Percentiles rank a stretch among this genome's conserved stretches.
Conservation (phyloP, 2,329 filamentous ascomycete genomes). For the Aureobasidium sp. region DNA sequence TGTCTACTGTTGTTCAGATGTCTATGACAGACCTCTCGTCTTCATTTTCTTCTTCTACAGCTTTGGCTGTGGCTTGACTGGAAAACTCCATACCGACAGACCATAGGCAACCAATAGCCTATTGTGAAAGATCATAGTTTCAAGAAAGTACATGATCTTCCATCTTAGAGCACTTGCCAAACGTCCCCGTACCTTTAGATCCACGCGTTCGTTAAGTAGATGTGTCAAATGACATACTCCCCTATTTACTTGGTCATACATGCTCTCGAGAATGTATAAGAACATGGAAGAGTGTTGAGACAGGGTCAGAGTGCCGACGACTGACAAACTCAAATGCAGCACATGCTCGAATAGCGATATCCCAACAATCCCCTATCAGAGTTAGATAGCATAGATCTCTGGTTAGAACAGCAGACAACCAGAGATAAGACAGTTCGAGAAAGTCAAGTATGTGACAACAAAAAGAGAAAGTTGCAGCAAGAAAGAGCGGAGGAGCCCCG, state of each 20-base stretch:
- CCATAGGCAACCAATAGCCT: no score
- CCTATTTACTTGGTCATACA: not conserved
- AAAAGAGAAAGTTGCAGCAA: not conserved
- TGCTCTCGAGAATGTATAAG: not conserved
- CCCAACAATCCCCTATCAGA: not conserved
- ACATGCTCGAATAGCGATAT: not conserved
- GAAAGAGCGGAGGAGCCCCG: conserved; percentile 1
- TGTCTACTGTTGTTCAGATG: no score
- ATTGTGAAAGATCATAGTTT: no score
- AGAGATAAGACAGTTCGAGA: not conserved
- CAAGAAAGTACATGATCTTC: no score
- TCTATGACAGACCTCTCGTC: no score
- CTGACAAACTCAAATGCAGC: not conserved
- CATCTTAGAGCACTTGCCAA: no score
- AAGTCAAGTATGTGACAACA: not conserved
- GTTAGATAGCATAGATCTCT: not conserved
- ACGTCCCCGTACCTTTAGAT: no score
- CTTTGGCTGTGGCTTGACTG: no score
- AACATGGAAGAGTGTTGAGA: not conserved
- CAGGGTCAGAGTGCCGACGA: not conserved
- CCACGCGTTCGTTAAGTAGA: rapidly evolving
- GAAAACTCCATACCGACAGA: no score
- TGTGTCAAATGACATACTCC: no score
- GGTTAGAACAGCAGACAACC: not conserved
- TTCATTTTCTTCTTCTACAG: no score